Conservation (phyloP, 768 basidiomycete genomes). For the Obba rivulosa region DNA sequence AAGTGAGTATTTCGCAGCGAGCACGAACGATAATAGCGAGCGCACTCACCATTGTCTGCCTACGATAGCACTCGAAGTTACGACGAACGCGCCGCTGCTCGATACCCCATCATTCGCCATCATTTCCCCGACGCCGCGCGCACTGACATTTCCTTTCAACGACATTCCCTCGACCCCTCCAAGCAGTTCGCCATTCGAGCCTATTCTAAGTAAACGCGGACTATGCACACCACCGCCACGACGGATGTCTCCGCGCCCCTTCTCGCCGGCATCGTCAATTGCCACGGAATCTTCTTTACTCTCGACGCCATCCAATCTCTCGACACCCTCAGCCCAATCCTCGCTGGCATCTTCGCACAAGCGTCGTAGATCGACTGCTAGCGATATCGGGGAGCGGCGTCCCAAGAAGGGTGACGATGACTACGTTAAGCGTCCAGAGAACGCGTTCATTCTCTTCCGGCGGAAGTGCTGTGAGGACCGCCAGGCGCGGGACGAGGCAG, state of each 20-base stretch:
- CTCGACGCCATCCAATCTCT: constrained; percentile 21
- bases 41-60: constrained; percentile 13
- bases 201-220: constrained; percentile 42
- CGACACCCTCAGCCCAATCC: constrained; percentile 22
- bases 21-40: constrained; percentile 1
- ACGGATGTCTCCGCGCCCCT: constrained; percentile 28
- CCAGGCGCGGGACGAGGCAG: constrained; percentile 49
- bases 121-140: constrained; percentile 64
- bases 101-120: constrained; percentile 48
- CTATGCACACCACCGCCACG: constrained; percentile 38
- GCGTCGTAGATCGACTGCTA: constrained; percentile 29
- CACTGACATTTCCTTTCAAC: constrained; percentile 54
- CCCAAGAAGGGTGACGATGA: constrained; percentile 71
- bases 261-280: constrained; percentile 38
- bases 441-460: constrained; percentile 82
- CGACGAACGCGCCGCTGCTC: constrained; percentile 51
- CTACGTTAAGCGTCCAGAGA: constrained; percentile 80
- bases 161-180: constrained; percentile 54
- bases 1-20: constrained; percentile 27
- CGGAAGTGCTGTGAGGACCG: constrained; percentile 73
- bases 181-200: constrained; percentile 68
- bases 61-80: constrained; percentile 65
- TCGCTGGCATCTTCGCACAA: constrained; percentile 27
- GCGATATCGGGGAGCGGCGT: constrained; percentile 29
- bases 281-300: constrained; percentile 29